Conservation (phyloP, 2,329 filamentous ascomycete species). For the Aureobasidium sp. region DNA sequence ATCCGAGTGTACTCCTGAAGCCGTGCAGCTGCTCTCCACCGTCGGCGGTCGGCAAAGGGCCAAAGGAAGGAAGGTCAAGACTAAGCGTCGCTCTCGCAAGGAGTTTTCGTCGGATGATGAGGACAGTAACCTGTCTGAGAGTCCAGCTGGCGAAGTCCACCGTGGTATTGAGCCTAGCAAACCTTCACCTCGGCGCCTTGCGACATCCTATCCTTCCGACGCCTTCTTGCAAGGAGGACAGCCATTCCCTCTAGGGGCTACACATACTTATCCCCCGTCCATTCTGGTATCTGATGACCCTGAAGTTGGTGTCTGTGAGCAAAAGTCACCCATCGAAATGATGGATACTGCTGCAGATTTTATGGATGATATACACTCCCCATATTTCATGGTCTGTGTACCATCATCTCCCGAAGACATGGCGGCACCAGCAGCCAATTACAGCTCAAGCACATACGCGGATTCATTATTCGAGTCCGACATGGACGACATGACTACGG, state of each 20-base stretch:
- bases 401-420: neutral
- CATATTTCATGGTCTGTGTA: neutral
- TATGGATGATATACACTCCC: neutral
- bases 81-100: neutral
- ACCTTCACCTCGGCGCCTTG: neutral
- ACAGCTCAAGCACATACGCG: neutral
- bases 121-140: neutral
- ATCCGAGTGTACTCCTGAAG: neutral
- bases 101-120: neutral
- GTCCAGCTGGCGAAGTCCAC: neutral
- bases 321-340: neutral
- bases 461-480: constrained; percentile 6
- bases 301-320: neutral
- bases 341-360: neutral
- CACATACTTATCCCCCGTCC: neutral
- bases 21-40: neutral
- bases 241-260: neutral
- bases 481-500: neutral
- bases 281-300: neutral
- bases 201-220: neutral
- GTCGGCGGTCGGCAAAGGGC: neutral
- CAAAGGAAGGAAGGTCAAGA: neutral
- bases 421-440: neutral
- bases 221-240: neutral
- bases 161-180: neutral